Percentiles rank a stretch among this genome's conserved stretches.
phyloP scores from a whole-genome alignment of 345 rosid species.

The Syzygium aromaticum region DNA sequence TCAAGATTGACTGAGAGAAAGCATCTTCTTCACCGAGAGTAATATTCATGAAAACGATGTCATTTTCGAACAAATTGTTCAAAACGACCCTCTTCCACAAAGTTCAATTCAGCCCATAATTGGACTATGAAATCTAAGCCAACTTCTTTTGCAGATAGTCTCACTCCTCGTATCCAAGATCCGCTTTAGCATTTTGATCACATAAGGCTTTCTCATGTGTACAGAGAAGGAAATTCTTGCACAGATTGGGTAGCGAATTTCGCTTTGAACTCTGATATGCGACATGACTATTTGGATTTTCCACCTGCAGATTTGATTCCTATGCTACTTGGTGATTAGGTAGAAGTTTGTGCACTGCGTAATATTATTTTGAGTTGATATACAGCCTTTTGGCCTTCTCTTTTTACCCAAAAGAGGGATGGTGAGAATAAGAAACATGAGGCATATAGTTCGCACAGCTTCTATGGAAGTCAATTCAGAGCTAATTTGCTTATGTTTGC shows the following conservation, averaged over 20 bases:
- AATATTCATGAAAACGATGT: neutral
- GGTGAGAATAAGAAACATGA: neutral
- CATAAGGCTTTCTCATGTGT: neutral
- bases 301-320: neutral
- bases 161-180: neutral
- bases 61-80: neutral
- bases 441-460: neutral
- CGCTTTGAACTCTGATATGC: neutral
- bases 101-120: neutral
- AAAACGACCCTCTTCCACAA: neutral
- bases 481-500: neutral
- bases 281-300: neutral
- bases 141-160: neutral
- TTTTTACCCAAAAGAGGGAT: neutral
- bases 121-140: neutral
- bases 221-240: neutral
- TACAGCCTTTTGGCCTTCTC: neutral
- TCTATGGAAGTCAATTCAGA: neutral
- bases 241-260: neutral
- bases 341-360: neutral
- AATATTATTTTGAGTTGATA: neutral
- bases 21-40: neutral
- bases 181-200: neutral
- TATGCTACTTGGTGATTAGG: neutral
- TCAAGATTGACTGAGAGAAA: neutral